These are phyloP conservation scores for Entelexis paramagnoliae DNA, from an alignment of 1,139 yeast species.

Conservation along the genomic window DNA sequence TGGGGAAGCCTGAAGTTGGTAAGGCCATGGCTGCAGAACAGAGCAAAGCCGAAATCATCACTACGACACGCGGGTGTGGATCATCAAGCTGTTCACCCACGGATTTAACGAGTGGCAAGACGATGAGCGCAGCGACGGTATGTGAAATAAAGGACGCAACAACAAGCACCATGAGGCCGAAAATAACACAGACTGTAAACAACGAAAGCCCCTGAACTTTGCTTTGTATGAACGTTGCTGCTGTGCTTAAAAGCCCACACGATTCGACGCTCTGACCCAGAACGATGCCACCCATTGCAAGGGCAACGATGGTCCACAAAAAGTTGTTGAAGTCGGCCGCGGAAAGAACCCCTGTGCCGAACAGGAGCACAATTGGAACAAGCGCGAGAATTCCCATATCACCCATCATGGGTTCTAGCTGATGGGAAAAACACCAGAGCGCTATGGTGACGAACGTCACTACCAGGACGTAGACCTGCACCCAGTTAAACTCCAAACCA, in stretches of 20 bases:
- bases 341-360: conserved; percentile 75
- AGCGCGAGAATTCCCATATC: conserved; percentile 84
- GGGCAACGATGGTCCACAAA: conserved; percentile 84
- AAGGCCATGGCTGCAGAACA: conserved; percentile 93
- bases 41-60: conserved; percentile 73
- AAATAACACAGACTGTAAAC: conserved; percentile 59
- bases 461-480: conserved; percentile 44
- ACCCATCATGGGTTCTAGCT: conserved; percentile 62
- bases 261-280: conserved; percentile 85
- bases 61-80: conserved; percentile 62
- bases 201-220: conserved; percentile 47
- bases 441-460: conserved; percentile 64
- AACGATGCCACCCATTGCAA: conserved; percentile 96
- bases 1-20: conserved; percentile 95
- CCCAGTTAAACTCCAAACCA: conserved; percentile 4
- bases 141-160: conserved; percentile 93
- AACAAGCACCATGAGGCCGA: conserved; percentile 66
- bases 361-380: conserved; percentile 71
- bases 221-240: conserved; percentile 58
- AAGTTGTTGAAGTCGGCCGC: conserved; percentile 85
- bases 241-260: conserved; percentile 70
- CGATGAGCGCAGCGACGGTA: conserved; percentile 88
- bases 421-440: conserved; percentile 75
- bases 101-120: conserved; percentile 78
- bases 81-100: conserved; percentile 63